Base-by-base conservation (phyloP, 331 rosid genomes). In the Rhamnella rubrinervis region DNA sequence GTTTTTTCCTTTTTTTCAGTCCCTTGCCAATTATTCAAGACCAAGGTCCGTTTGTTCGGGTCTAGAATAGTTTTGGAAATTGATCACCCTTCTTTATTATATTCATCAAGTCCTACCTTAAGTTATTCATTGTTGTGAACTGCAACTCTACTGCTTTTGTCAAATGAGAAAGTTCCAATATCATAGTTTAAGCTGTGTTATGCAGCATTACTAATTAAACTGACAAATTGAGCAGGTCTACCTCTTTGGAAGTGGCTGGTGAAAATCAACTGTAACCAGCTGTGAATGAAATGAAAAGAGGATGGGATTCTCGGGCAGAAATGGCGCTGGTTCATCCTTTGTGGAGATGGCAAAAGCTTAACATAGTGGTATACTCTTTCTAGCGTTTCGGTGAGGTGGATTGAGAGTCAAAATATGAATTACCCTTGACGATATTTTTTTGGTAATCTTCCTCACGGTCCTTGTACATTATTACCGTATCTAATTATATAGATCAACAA, bases 401-500 rank as follows among this genome's bases (percentile, higher is more conserved):
- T 8, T 44, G 49, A 44, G 14, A 44, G 14, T 9, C 16, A 12
- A 11, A 10, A 11, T 44, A 2, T 31, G 35, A 31, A 44, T 14
- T 3, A 44, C 49, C 49, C 49, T 14, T 12, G 11, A 4, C 49
- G 4, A 44, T 15, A 44, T 44, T 44, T 35, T 35, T 60, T 41
- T 8, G 49, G 14, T 44, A 9, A 11, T 14, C 2, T 2, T 44
- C 4, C 25, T 61, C 23, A 0, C 14, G 25, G 28, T 20, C 44
- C 61, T 28, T 75, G 70, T 68, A 61, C 65, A 68, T 23, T 61
- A 21, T 66, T 23, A 46, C 19, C 14, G 56, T 44, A 44, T 44
- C 4, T 44, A 44, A 8, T 44, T 44, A 31, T 44, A 10, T 44
- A 44, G 49, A 44, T 44, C 2, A 11, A 11, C 14, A 44, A 44